Conservation (phyloP, 75 land plant species). For the Cunninghamia lanceolata region DNA sequence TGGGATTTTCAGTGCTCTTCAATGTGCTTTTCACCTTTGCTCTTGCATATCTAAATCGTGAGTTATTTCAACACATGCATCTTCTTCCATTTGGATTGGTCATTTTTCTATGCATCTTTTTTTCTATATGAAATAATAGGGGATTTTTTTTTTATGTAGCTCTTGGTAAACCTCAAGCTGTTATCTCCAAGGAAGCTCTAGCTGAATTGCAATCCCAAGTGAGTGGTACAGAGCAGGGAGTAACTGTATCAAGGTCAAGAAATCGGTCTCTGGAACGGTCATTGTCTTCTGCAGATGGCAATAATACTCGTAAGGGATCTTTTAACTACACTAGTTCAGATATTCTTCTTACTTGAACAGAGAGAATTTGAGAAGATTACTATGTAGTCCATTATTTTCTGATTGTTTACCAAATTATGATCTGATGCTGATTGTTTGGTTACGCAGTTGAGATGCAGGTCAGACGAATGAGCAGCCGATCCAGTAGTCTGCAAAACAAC, state of each 20-base stretch:
- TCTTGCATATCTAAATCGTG: conserved; percentile 72
- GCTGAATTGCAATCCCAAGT: conserved; percentile 42
- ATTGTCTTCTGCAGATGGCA: conserved; percentile 40
- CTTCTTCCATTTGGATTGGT: not conserved
- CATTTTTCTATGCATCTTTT: not conserved
- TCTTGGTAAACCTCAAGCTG: conserved; percentile 68
- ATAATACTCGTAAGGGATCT: conserved; percentile 36
- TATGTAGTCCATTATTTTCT: too few species aligned
- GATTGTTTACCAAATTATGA: not conserved
- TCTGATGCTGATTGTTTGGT: not conserved
- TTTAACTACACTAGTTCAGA: not conserved
- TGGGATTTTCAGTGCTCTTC: conserved; percentile 66
- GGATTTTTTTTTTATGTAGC: conserved; percentile 32
- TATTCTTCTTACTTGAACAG: not conserved
- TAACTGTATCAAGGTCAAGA: not conserved
- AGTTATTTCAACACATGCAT: conserved; percentile 17
- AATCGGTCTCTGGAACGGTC: conserved; percentile 19
- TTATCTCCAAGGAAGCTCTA: conserved; percentile 66
- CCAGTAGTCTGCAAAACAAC: not conserved
- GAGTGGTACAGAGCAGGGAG: conserved; percentile 19
- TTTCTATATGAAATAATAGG: not conserved
- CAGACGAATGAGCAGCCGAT: conserved; percentile 32
- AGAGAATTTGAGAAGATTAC: not conserved
- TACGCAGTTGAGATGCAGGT: conserved; percentile 14
- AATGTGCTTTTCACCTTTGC: conserved; percentile 76